Base-by-base conservation (phyloP, 2,329 filamentous ascomycete species). In the Septoria linicola region DNA sequence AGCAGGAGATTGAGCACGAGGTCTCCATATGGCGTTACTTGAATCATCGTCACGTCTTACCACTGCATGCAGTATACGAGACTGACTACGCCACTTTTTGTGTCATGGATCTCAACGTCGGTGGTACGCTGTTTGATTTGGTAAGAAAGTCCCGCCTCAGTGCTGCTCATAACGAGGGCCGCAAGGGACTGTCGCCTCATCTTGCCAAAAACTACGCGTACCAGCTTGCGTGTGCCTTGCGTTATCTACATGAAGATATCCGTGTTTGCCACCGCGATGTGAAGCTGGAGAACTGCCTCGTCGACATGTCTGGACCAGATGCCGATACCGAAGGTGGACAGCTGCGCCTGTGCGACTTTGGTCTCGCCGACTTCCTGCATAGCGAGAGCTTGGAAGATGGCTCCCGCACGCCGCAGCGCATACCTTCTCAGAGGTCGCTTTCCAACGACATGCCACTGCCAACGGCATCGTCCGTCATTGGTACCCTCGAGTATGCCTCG, bases 11-110 rank as follows among this genome's bases (percentile, higher is more conserved):
- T 54, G 83, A 86, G 61, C 83, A 85, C 55, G 83, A 87, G 70
- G 80, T 86, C 39, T 77, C 80, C 36, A 77, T 87, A 34, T 87
- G 83, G 83, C 77, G 83, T 39, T 83, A 82, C 60, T 70, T 86
- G 36, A 77, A 77, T 49, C 82, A 87, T 61, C 76, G 75, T 1
- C 78, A 85, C 62, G 78, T 87, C 41, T 68, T 87, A 23, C 77
- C 80, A 0, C 73, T 87, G 6, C 75, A 84, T 51, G 76, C 79
- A 4, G 83, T 85, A 16, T 85, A 83, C 65, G 82, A 83, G 57
- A 84, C 81, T 11, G 79, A 84, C 39, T 84, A 80, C 61, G 83
- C 83, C n/a, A 85, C 82, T 0, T 86, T 83, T 57, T 85, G 82
- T 63, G 84, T 86, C 64, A 86, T 83, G 49, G 79, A 79, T 51